Evolutionary conservation across 108 stramenopile species (phyloP).

Genomic region (Fragilaria crotonensis): DNA sequence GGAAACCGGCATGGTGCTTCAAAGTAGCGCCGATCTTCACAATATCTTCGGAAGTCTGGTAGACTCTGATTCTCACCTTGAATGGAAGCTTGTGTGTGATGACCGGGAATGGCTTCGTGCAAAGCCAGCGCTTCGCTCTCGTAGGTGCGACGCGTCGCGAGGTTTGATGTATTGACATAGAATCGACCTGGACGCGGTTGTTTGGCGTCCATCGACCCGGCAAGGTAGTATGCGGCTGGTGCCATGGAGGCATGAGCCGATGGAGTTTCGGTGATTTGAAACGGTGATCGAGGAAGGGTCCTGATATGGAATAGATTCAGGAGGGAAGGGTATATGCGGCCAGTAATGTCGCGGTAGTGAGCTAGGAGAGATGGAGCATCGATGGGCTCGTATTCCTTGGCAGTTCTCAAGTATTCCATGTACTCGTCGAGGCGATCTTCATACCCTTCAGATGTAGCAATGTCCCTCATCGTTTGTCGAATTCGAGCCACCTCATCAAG

Average conservation of each 20-base stretch:
- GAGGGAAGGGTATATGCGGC: conserved; percentile 30
- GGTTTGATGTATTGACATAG: conserved; percentile 44
- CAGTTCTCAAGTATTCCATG: conserved; percentile 31
- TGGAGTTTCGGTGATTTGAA: conserved; percentile 34
- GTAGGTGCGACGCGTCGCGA: conserved; percentile 33
- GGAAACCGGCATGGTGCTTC: conserved; percentile 53
- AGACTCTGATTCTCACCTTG: conserved; percentile 25
- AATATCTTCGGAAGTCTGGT: conserved; percentile 32
- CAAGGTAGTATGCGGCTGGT: conserved; percentile 46
- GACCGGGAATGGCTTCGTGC: conserved; percentile 54
- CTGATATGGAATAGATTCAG: conserved; percentile 37
- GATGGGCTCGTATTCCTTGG: conserved; percentile 27
- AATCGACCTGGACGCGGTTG: conserved; percentile 37
- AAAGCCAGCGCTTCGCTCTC: conserved; percentile 39
- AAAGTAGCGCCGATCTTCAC: conserved; percentile 49
- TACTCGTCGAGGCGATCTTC: conserved; percentile 33
- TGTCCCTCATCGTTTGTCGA: conserved; percentile 27
- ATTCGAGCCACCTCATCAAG: conserved; percentile 40
- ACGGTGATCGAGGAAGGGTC: conserved; percentile 33
- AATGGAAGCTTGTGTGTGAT: conserved; percentile 51
- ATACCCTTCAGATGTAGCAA: conserved; percentile 36
- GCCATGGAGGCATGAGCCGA: conserved; percentile 29
- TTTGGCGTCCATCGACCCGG: conserved; percentile 25
- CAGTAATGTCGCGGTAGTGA: conserved; percentile 41
- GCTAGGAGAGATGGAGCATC: conserved; percentile 26